phyloP scores from a whole-genome alignment of 345 rosid genomes.

The Stellera chamaejasme region DNA sequence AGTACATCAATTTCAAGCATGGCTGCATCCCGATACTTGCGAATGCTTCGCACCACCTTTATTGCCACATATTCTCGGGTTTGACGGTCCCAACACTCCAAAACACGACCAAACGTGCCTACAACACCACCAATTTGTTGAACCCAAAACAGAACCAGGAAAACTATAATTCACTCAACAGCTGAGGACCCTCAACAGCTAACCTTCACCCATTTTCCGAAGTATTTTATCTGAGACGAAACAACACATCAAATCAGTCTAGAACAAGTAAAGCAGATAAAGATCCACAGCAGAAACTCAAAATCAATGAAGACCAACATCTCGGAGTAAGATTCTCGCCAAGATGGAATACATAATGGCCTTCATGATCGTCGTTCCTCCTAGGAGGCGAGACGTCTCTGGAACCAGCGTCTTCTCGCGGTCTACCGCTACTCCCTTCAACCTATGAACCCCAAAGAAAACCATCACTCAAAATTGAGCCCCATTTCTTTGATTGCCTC shows the following conservation, averaged over 20 bases:
- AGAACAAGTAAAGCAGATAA: neutral
- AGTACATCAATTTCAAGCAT: slow-evolving; percentile 73
- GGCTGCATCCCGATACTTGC: slow-evolving; percentile 64
- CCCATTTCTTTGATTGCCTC: neutral
- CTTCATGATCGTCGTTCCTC: slow-evolving; percentile 63
- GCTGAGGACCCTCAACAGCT: slow-evolving; percentile 54
- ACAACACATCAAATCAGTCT: neutral
- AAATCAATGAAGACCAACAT: slow-evolving; percentile 31
- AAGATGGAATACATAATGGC: slow-evolving; percentile 55
- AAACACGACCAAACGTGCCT: slow-evolving; percentile 85
- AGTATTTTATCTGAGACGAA: slow-evolving; percentile 11
- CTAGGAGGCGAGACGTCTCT: slow-evolving; percentile 43
- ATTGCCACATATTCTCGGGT: slow-evolving; percentile 57
- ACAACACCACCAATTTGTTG: slow-evolving; percentile 70
- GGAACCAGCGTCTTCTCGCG: slow-evolving; percentile 21
- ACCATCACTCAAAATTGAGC: neutral
- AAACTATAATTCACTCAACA: slow-evolving; percentile 40
- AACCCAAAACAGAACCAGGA: slow-evolving; percentile 50
- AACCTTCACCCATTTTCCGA: slow-evolving; percentile 89
- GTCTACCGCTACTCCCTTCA: slow-evolving; percentile 25
- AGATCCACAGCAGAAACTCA: neutral
- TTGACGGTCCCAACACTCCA: slow-evolving; percentile 84
- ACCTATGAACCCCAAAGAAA: slow-evolving; percentile 30
- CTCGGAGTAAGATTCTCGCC: slow-evolving; percentile 75
- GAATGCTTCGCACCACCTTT: slow-evolving; percentile 54